phyloP scores from a whole-genome alignment of 2,329 filamentous ascomycete genomes.

The Tolypocladium inflatum region DNA sequence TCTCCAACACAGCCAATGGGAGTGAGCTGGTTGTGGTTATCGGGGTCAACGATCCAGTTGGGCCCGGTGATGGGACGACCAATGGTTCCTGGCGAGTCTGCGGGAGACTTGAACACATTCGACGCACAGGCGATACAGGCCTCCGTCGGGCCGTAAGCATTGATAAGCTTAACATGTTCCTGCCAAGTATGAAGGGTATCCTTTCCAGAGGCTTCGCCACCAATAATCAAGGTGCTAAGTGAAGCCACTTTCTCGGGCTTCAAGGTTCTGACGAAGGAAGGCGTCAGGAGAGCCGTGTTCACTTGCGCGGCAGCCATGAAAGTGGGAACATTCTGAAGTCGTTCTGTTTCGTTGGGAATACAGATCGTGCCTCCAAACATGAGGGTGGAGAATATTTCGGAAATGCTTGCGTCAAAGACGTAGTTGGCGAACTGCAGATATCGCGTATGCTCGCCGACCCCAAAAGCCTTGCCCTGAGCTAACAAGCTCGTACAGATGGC shows the following conservation, averaged over 20 bases:
- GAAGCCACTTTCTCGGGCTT: conserved; percentile 1
- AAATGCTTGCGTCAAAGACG: conserved; percentile 4
- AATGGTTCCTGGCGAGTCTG: not conserved
- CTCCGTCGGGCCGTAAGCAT: not conserved
- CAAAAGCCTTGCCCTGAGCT: not conserved
- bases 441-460: not conserved
- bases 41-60: not conserved
- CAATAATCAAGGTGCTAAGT: conserved; percentile 1
- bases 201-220: conserved; percentile 1
- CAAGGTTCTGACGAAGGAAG: conserved; percentile 1
- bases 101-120: not conserved
- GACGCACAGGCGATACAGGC: not conserved
- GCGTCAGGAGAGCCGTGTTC: conserved; percentile 2
- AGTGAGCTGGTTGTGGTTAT: not conserved
- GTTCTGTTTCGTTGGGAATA: conserved; percentile 1
- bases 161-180: not conserved
- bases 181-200: not conserved
- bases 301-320: conserved; percentile 1
- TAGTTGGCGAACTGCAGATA: conserved; percentile 6
- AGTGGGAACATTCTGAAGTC: not conserved
- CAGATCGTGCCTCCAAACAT: conserved; percentile 4
- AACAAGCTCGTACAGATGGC: not conserved
- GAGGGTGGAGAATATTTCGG: conserved; percentile 6
- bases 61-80: not conserved
- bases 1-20: not conserved